phyloP scores from a whole-genome alignment of 495 filamentous ascomycete genomes.

The Acidomyces sp. region DNA sequence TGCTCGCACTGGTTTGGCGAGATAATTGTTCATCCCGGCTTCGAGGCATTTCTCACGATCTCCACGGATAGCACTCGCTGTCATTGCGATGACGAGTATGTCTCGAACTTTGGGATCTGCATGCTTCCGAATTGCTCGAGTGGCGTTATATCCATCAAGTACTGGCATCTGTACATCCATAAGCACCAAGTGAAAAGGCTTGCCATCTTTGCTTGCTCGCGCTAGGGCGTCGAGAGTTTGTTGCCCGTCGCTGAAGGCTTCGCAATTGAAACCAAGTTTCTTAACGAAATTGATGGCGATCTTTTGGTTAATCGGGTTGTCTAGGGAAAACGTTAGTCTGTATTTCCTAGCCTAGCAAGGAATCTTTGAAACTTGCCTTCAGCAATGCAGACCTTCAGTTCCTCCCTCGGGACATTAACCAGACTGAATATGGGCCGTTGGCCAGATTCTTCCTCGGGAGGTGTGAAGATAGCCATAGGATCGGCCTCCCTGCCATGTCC shows the following conservation, averaged over 20 bases:
- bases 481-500: conserved; percentile 21
- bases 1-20: conserved; percentile 75
- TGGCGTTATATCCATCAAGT: conserved; percentile 87
- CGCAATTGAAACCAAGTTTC: conserved; percentile 66
- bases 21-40: conserved; percentile 90
- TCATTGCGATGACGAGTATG: conserved; percentile 85
- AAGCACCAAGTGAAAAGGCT: conserved; percentile 66
- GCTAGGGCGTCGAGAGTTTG: conserved; percentile 77
- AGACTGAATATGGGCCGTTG: conserved; percentile 36
- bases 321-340: no score
- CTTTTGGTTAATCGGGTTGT: conserved; percentile 83
- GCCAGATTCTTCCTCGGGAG: conserved; percentile 6
- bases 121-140: conserved; percentile 63
- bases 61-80: conserved; percentile 78
- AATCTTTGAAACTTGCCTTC: no score
- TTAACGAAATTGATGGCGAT: conserved; percentile 83
- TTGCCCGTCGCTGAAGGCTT: conserved; percentile 73
- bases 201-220: conserved; percentile 50
- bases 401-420: conserved; percentile 57
- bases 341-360: no score
- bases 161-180: conserved; percentile 97
- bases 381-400: conserved; percentile 75
- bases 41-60: conserved; percentile 85
- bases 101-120: conserved; percentile 57
- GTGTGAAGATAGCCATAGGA: conserved; percentile 46